Base-by-base conservation (phyloP, 441 rosid species). In the Pelargonium australe region DNA sequence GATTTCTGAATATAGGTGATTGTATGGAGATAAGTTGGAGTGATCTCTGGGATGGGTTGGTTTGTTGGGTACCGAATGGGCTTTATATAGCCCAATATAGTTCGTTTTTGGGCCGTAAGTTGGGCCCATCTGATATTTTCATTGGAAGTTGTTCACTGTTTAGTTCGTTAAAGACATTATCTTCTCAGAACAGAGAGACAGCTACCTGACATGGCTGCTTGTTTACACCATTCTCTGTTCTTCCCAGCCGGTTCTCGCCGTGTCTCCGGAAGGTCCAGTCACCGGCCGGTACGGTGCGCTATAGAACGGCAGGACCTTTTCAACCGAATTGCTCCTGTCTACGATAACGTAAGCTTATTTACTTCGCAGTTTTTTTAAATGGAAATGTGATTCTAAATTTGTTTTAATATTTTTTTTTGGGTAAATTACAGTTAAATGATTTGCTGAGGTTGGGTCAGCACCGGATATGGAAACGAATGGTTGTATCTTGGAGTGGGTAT, bases 401-500 rank as follows among this genome's bases (percentile, higher is more conserved):
- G 0, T 1, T 25, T 14, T 9, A n/a, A 13, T 6, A 44, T 49
- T 16, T 64, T 43, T 10, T 11, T 9, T 60, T 51, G 34, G 63
- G 57, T 31, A 51, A 20, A 37, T 43, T 55, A 68, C 78, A 88
- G 97, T 71, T 91, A 77, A 94, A 94, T 75, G 96, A 89, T 84
- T 75, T 89, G 74, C 66, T 88, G 75, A 88, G 94, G 65, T 80
- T 94, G 75, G 92, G 94, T 7, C 96, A 91, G 75, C 99, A 89
- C 76, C 87, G 96, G 13, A 76, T 91, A 68, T 94, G 99, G 96
- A 94, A 94, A 67, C 86, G 89, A 40, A 94, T 91, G 92, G 83
- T 92, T 72, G 87, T 87, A 0, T 86, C 99, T 62, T 91, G 96
- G 97, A 82, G 87, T 49, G 88, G 89, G 96, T 88, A 57, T 63